A percentile compares a stretch with the other conserved stretches of the same genome.
These are phyloP conservation scores for Tricharina praecox DNA, from an alignment of 495 filamentous ascomycete species.

Conservation along the genomic window DNA sequence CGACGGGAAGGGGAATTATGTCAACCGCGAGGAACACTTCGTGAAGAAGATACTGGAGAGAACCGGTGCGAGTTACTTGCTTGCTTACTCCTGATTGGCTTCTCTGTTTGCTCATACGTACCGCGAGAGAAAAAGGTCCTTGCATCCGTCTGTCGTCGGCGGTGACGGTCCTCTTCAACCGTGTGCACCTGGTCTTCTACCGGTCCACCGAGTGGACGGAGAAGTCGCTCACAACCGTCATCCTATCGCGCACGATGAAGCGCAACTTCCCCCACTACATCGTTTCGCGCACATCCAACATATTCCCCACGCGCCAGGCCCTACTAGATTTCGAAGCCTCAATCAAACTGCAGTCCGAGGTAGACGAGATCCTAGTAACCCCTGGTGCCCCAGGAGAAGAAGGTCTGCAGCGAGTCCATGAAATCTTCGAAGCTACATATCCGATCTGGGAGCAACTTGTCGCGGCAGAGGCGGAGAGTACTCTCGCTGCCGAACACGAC, in stretches of 20 bases:
- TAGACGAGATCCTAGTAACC: slow-evolving; percentile 75
- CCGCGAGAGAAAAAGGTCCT: too few species aligned
- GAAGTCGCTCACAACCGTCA: slow-evolving; percentile 87
- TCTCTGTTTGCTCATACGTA: too few species aligned
- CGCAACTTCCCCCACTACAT: slow-evolving; percentile 82
- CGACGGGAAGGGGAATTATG: slow-evolving; percentile 24
- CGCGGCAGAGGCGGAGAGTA: slow-evolving; percentile 54
- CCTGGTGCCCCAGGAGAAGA: slow-evolving; percentile 54
- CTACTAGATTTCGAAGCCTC: slow-evolving; percentile 82
- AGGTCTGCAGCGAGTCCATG: slow-evolving; percentile 48
- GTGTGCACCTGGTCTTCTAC: slow-evolving; percentile 91
- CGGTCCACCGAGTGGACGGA: slow-evolving; percentile 94
- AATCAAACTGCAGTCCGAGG: slow-evolving; percentile 60
- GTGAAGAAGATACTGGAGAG: slow-evolving; percentile 59
- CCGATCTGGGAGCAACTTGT: slow-evolving; percentile 64
- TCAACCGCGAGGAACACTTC: slow-evolving; percentile 38
- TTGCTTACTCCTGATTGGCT: slow-evolving; percentile 7
- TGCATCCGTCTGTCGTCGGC: slow-evolving; percentile 63
- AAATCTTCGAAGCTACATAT: slow-evolving; percentile 57
- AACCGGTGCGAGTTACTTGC: slow-evolving; percentile 30
- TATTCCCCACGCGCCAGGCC: slow-evolving; percentile 57
- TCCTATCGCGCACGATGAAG: slow-evolving; percentile 71
- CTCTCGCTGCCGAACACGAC: slow-evolving; percentile 31
- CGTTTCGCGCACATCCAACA: slow-evolving; percentile 74
- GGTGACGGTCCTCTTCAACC: slow-evolving; percentile 71